Conservation (phyloP, 768 basidiomycete genomes). For the Amanita thiersii region DNA sequence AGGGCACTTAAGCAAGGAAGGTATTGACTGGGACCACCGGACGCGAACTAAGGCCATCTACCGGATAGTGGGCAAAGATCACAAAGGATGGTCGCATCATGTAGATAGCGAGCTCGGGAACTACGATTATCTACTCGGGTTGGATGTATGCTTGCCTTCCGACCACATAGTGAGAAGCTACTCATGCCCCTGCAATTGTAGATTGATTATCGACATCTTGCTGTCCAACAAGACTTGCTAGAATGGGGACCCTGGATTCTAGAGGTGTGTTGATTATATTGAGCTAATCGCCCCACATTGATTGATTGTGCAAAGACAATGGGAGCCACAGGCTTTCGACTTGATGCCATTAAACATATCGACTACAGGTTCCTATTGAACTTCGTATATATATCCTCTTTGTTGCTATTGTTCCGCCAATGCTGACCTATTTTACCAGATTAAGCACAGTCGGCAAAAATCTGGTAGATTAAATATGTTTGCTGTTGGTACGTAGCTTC, state of each 20-base stretch:
- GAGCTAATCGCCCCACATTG: slow-evolving; percentile 7
- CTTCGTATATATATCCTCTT: slow-evolving; percentile 42
- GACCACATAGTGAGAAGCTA: background rate
- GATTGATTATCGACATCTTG: slow-evolving; percentile 83
- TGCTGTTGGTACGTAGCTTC: slow-evolving; percentile 31
- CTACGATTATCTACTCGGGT: slow-evolving; percentile 76
- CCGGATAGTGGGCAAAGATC: slow-evolving; percentile 56
- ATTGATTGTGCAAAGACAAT: slow-evolving; percentile 40
- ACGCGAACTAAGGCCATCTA: slow-evolving; percentile 59
- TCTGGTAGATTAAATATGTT: slow-evolving; percentile 48
- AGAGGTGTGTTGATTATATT: slow-evolving; percentile 19
- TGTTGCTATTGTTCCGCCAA: background rate
- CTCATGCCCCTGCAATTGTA: slow-evolving; percentile 16
- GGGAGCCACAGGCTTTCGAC: slow-evolving; percentile 65
- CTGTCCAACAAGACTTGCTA: slow-evolving; percentile 64
- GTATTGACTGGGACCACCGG: slow-evolving; percentile 78
- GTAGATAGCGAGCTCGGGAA: slow-evolving; percentile 86
- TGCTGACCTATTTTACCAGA: slow-evolving; percentile 23
- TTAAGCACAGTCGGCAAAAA: slow-evolving; percentile 40
- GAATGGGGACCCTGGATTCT: slow-evolving; percentile 79
- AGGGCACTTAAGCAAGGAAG: slow-evolving; percentile 22
- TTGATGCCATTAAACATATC: slow-evolving; percentile 91
- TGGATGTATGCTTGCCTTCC: slow-evolving; percentile 40
- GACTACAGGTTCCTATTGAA: slow-evolving; percentile 60
- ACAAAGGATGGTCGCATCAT: slow-evolving; percentile 73